Percentiles rank a stretch among this genome's conserved stretches.
Evolutionary conservation across 2,329 filamentous ascomycete species (phyloP).

Genomic region (Colletotrichum incanum): DNA sequence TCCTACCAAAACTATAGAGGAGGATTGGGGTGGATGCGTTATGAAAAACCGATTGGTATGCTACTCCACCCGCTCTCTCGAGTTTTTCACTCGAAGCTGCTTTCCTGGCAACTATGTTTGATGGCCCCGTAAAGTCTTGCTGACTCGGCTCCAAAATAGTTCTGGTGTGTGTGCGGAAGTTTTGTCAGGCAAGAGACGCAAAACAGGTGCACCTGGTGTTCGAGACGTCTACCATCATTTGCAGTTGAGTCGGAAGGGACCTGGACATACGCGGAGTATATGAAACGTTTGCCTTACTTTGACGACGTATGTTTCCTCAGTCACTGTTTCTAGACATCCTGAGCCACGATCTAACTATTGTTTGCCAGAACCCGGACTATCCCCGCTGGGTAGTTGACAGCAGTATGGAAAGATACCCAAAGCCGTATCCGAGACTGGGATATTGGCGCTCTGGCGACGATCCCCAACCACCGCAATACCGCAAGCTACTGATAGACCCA

Average conservation of each 20-base stretch:
- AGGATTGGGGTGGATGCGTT: too few species aligned
- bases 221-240: neutral
- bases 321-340: neutral
- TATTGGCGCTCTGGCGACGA: neutral
- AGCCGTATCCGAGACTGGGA: neutral
- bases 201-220: neutral
- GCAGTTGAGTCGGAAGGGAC: neutral
- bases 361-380: neutral
- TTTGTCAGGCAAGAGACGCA: neutral
- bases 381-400: neutral
- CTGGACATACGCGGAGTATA: neutral
- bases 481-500: neutral
- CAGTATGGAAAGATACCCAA: neutral
- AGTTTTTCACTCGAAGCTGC: neutral
- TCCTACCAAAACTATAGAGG: too few species aligned
- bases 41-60: too few species aligned
- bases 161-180: neutral
- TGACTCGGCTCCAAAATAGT: neutral
- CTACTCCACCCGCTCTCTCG: too few species aligned
- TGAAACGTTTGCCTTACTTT: too few species aligned
- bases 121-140: neutral
- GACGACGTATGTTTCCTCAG: neutral
- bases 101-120: neutral
- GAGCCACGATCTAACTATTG: neutral
- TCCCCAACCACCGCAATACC: neutral